Percentiles rank a stretch among this genome's conserved stretches.
Evolutionary conservation across 179 eudicot genomes (phyloP).

Genomic region (Carnegiea gigantea): DNA sequence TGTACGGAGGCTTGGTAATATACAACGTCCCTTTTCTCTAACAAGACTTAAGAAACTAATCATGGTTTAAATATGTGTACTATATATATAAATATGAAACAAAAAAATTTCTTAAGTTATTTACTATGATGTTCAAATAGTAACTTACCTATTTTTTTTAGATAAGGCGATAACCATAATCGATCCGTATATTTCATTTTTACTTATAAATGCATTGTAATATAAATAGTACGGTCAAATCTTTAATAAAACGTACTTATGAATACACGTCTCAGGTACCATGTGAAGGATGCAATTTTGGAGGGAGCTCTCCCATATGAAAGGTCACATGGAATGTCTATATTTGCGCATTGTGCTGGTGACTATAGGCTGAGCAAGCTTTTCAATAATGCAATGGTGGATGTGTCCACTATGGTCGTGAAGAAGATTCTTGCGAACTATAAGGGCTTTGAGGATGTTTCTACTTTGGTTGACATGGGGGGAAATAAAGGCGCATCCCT

Average conservation of each 20-base stretch:
- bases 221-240: too few relatives aligned
- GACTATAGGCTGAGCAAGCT: slow-evolving; percentile 33
- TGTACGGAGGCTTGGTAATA: slow-evolving; percentile 35
- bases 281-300: slow-evolving; percentile 42
- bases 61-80: too few relatives aligned
- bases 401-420: slow-evolving; percentile 39
- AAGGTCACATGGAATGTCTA: slow-evolving; percentile 36
- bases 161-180: too few relatives aligned
- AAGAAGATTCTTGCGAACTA: slow-evolving; percentile 35
- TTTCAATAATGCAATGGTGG: slow-evolving; percentile 41
- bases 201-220: too few relatives aligned
- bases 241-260: too few relatives aligned
- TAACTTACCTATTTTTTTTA: too few relatives aligned
- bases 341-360: slow-evolving; percentile 35
- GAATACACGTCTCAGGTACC: slow-evolving; percentile 23
- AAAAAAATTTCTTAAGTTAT: too few relatives aligned
- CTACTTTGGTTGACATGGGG: slow-evolving; percentile 41
- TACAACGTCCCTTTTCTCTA: too few relatives aligned
- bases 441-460: slow-evolving; percentile 35
- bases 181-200: too few relatives aligned
- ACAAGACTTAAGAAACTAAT: too few relatives aligned
- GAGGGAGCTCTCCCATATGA: slow-evolving; percentile 45
- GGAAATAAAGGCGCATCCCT: slow-evolving; percentile 40
- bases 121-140: too few relatives aligned
- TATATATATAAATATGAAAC: too few relatives aligned